These are phyloP conservation scores for Pseudogymnoascus sp. DNA, from an alignment of 2,329 filamentous ascomycete species.

Conservation along the genomic window DNA sequence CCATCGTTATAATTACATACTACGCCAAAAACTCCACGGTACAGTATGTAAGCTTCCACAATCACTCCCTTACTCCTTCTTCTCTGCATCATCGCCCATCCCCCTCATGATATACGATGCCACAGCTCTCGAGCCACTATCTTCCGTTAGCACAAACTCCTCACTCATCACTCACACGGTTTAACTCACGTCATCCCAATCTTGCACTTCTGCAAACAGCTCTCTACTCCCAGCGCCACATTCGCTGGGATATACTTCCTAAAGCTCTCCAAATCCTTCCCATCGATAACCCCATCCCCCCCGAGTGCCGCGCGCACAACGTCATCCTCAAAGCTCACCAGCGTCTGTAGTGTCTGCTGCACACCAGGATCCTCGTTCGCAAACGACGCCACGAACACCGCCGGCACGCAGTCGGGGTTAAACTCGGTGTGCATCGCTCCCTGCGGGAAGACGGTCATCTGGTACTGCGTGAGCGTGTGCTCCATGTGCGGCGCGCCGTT, in stretches of 20 bases:
- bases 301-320: slow-evolving; percentile 26
- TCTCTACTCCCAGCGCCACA: slow-evolving; percentile 36
- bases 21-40: neutral
- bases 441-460: slow-evolving; percentile 25
- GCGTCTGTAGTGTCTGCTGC: slow-evolving; percentile 29
- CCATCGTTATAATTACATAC: neutral
- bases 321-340: slow-evolving; percentile 28
- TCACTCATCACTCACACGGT: neutral
- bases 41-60: neutral
- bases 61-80: neutral
- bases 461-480: slow-evolving; percentile 11
- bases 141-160: neutral
- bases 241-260: slow-evolving; percentile 30
- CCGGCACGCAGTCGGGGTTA: slow-evolving; percentile 18
- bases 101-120: neutral
- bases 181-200: slow-evolving; percentile 25
- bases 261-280: slow-evolving; percentile 28
- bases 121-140: neutral
- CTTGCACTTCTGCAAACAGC: slow-evolving; percentile 35
- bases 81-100: neutral
- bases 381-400: slow-evolving; percentile 15
- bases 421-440: slow-evolving; percentile 17
- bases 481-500: slow-evolving; percentile 16
- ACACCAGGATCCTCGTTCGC: slow-evolving; percentile 29
- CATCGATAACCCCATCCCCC: slow-evolving; percentile 21